These are phyloP conservation scores for Pilaira anomala DNA, from an alignment of 192 early-diverging fungal species.

Conservation along the genomic window DNA sequence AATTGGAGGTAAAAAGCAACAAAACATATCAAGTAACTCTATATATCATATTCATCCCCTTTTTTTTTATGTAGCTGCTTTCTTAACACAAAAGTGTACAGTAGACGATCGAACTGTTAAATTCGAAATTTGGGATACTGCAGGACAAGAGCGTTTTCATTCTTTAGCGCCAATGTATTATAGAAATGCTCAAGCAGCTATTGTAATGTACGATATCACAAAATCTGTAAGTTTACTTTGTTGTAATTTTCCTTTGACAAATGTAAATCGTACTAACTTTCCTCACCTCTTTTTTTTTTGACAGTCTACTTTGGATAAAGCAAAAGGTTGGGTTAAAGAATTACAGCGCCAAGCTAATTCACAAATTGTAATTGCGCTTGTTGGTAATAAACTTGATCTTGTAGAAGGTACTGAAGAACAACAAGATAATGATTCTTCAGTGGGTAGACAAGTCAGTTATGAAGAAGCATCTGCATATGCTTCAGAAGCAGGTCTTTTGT, in stretches of 20 bases:
- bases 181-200: slow-evolving; percentile 94
- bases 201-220: slow-evolving; percentile 97
- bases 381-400: slow-evolving; percentile 96
- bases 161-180: slow-evolving; percentile 95
- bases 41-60: background rate
- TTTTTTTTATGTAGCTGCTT: slow-evolving; percentile 56
- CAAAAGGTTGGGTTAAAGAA: slow-evolving; percentile 98
- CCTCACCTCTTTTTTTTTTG: background rate
- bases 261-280: slow-evolving; percentile 60
- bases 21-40: background rate
- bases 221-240: slow-evolving; percentile 46
- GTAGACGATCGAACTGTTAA: slow-evolving; percentile 84
- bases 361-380: slow-evolving; percentile 95
- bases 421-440: slow-evolving; percentile 11
- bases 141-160: slow-evolving; percentile 97
- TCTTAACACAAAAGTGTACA: slow-evolving; percentile 94
- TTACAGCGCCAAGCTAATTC: slow-evolving; percentile 96
- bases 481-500: slow-evolving; percentile 76
- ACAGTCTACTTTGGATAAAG: slow-evolving; percentile 84
- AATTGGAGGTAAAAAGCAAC: slow-evolving; percentile 68
- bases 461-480: slow-evolving; percentile 53
- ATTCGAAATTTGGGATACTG: slow-evolving; percentile 88
- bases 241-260: slow-evolving; percentile 74
- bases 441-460: slow-evolving; percentile 33
- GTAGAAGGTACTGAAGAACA: slow-evolving; percentile 36